Conservation (phyloP, 768 basidiomycete species). For the Leccinum pellstonianum region DNA sequence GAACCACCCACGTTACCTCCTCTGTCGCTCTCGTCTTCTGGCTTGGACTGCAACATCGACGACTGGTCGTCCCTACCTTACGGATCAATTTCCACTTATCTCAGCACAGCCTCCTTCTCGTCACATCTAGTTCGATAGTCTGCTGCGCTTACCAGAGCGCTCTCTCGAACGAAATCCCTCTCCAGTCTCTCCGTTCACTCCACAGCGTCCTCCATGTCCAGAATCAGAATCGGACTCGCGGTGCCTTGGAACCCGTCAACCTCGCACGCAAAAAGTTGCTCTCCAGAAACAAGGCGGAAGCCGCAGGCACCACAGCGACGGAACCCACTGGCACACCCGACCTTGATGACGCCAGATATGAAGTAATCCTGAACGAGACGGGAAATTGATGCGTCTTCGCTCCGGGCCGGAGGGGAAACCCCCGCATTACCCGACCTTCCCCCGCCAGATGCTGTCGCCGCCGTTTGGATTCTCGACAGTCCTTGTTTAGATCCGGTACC, state of each 20-base stretch:
- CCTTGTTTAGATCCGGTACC: slow-evolving; percentile 19
- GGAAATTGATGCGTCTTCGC: slow-evolving; percentile 30
- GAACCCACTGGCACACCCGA: slow-evolving; percentile 5
- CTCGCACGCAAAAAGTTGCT: slow-evolving; percentile 54
- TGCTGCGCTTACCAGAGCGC: slow-evolving; percentile 17
- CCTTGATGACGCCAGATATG: slow-evolving; percentile 9
- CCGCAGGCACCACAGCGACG: neutral
- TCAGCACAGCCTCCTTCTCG: slow-evolving; percentile 36
- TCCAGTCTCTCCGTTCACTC: slow-evolving; percentile 52
- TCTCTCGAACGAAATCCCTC: slow-evolving; percentile 45
- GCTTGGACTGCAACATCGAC: slow-evolving; percentile 30
- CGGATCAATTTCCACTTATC: slow-evolving; percentile 34
- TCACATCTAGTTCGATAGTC: slow-evolving; percentile 1
- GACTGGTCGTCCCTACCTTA: slow-evolving; percentile 39
- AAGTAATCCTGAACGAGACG: slow-evolving; percentile 26
- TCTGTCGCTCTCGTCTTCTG: slow-evolving; percentile 54
- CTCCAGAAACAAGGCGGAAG: slow-evolving; percentile 40
- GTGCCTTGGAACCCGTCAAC: slow-evolving; percentile 43
- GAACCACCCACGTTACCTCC: neutral
- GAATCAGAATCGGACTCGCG: slow-evolving; percentile 47
- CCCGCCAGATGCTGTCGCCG: no score
- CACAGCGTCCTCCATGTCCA: slow-evolving; percentile 47
- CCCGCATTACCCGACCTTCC: slow-evolving; percentile 8
- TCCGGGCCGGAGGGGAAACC: slow-evolving; percentile 14
- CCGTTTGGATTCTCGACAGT: slow-evolving; percentile 12